Base-by-base conservation (phyloP, 2,329 filamentous ascomycete species). In the Trichoderma sp. region DNA sequence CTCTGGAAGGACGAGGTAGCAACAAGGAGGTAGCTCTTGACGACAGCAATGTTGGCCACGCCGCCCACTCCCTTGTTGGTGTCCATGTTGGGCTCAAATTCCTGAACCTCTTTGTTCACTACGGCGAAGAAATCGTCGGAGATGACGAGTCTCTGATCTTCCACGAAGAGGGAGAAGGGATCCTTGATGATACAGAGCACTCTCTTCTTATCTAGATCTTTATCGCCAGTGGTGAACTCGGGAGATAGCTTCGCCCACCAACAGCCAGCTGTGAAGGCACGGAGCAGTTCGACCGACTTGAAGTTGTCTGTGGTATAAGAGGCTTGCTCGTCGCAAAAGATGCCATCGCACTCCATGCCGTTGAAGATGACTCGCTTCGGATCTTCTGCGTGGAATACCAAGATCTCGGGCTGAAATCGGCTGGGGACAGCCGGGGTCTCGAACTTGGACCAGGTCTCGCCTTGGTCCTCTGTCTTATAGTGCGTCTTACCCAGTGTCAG, bases 281-380 rank as follows among this genome's bases (percentile, higher is more conserved):
- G 88, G 72, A 98, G 86, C 6, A 86, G 82, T 75, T 92, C 87
- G 66, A 89, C 87, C 6, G 87, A 88, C 74, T 91, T 86, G 84
- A 99, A 99, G 75, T 93, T 93, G 81, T 98, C 92, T 15, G 87
- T 90, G 3, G 96, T 98, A 80, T 97, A 98, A 78, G 86, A 84
- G 69, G 88, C 84, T 72, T 87, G 82, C 78, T 91, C 89, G 73
- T 87, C 84, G 80, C 92, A 94, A 77, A 88, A 87, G 30, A 89
- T 84, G 58, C 88, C 85, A 21, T 86, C 82, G 79, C 92, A 95
- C 73, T 90, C 85, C 85, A 91, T 89, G 79, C 90, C 90, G 79
- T 95, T 92, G 83, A 96, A 94, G 73, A 99, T 88, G 74, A 98
- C 92, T 82, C 93, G 93, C 78, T 95, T 89, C 26, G 92, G 89